phyloP scores from a whole-genome alignment of 805 yeast species.

The Suhomyces faveliae region DNA sequence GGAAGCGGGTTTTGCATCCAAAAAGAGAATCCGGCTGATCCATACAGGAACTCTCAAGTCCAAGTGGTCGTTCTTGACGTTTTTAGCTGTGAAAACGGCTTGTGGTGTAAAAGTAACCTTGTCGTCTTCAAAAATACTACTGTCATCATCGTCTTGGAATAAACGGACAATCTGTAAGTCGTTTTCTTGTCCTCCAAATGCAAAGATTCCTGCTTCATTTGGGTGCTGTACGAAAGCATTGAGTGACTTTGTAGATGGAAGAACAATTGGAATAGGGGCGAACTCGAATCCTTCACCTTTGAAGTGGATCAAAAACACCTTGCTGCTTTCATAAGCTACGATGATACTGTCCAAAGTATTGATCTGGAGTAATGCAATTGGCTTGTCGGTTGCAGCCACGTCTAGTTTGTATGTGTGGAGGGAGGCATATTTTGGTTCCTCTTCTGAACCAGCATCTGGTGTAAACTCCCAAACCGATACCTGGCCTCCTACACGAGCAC shows the following conservation, averaged over 20 bases:
- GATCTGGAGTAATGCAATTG: constrained; percentile 31
- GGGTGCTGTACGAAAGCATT: constrained; percentile 51
- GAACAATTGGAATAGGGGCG: constrained; percentile 28
- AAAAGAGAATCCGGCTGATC: constrained; percentile 58
- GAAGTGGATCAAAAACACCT: constrained; percentile 39
- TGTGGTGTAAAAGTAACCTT: constrained; percentile 22
- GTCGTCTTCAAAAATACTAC: constrained; percentile 16
- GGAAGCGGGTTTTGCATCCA: constrained; percentile 21
- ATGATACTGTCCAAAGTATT: constrained; percentile 32
- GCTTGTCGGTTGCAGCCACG: constrained; percentile 24
- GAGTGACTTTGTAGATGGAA: constrained; percentile 46
- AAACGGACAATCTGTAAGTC: constrained; percentile 55
- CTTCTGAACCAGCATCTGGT: constrained; percentile 18
- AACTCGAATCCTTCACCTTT: constrained; percentile 28
- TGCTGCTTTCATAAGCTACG: constrained; percentile 48
- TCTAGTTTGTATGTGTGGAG: constrained; percentile 31
- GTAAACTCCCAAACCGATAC: constrained; percentile 39
- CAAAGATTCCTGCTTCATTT: constrained; percentile 52
- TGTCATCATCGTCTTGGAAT: constrained; percentile 23
- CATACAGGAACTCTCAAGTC: constrained; percentile 83
- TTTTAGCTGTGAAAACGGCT: constrained; percentile 66
- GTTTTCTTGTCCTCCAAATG: constrained; percentile 84
- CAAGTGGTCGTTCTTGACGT: constrained; percentile 75
- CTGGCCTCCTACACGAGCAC: constrained; percentile 44
- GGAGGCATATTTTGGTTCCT: constrained; percentile 37